Conservation (phyloP, 1,284 basidiomycete genomes). For the Tranzscheliella williamsii region DNA sequence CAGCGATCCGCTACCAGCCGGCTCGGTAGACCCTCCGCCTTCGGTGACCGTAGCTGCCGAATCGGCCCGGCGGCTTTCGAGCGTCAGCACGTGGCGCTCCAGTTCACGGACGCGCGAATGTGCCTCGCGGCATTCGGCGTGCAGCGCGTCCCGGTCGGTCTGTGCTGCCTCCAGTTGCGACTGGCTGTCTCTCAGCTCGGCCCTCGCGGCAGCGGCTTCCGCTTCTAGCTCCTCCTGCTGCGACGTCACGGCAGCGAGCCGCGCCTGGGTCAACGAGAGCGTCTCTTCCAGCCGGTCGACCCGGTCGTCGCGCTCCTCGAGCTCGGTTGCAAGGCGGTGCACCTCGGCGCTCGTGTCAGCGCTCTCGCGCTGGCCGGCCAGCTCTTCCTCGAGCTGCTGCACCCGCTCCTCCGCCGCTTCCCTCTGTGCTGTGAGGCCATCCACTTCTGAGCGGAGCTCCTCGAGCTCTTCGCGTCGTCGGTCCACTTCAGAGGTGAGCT, state of each 20-base stretch:
- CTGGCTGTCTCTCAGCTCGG: not conserved
- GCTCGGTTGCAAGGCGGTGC: not conserved
- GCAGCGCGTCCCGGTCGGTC: not conserved
- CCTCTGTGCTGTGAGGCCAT: not conserved
- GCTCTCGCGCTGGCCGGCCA: not conserved
- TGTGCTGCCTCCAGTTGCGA: not conserved
- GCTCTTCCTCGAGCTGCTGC: conserved; percentile 4
- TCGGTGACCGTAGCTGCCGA: not conserved
- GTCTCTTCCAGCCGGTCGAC: conserved; percentile 15
- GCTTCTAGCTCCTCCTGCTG: conserved; percentile 1
- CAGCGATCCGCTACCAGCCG: too few species aligned
- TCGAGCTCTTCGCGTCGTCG: conserved; percentile 17
- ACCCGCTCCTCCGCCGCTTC: conserved; percentile 1
- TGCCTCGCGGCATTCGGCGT: too few species aligned
- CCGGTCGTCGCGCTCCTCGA: conserved; percentile 5
- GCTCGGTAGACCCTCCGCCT: too few species aligned
- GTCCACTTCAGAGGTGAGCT: conserved; percentile 12
- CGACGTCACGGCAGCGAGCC: not conserved
- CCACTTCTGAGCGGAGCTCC: conserved; percentile 15
- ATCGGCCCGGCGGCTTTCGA: too few species aligned
- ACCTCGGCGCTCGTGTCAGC: not conserved
- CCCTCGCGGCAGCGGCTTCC: not conserved
- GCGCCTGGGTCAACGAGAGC: conserved; percentile 5
- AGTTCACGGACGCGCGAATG: not conserved
- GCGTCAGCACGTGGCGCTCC: conserved; percentile 6